Evolutionary conservation across 208 protist genomes (phyloP).

Genomic region (Leishmania turanica): DNA sequence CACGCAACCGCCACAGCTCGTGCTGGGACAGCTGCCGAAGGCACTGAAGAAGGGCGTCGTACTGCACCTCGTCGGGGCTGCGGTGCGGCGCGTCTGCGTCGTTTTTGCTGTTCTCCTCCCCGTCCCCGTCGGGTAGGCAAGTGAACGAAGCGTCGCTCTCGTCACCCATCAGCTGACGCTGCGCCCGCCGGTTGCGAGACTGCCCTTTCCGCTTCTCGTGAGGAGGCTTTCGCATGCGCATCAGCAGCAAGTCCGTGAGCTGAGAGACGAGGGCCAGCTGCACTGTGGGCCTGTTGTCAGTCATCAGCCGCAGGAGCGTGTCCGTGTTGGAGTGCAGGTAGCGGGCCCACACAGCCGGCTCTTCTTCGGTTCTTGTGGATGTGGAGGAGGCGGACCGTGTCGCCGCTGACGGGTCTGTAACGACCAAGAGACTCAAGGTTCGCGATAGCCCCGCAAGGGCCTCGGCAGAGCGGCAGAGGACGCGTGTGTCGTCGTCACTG

Average conservation of each 20-base stretch:
- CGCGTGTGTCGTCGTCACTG: conserved; percentile 49
- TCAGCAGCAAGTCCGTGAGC: conserved; percentile 53
- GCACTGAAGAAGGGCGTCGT: conserved; percentile 51
- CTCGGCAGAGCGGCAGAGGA: conserved; percentile 53
- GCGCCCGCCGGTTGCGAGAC: not conserved
- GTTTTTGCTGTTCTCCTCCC: not conserved
- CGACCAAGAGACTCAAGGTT: conserved; percentile 53
- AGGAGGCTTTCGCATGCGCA: conserved; percentile 17
- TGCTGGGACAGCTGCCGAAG: conserved; percentile 55
- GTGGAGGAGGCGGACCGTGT: not conserved
- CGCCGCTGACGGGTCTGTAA: conserved; percentile 17
- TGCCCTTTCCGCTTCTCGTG: not conserved
- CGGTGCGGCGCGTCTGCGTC: not conserved
- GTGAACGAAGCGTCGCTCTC: not conserved
- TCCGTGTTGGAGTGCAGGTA: conserved; percentile 50
- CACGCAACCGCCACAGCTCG: conserved; percentile 80
- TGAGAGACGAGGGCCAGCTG: conserved; percentile 70
- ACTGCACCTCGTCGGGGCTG: conserved; percentile 37
- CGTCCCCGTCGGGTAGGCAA: not conserved
- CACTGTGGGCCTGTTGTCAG: conserved; percentile 60
- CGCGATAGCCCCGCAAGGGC: conserved; percentile 58
- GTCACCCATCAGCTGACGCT: conserved; percentile 6
- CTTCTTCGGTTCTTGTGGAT: not conserved
- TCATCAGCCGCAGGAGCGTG: conserved; percentile 55
- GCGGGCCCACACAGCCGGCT: conserved; percentile 28